phyloP scores from a whole-genome alignment of 2,329 filamentous ascomycete genomes.

The Davidsoniella eucalypti region DNA sequence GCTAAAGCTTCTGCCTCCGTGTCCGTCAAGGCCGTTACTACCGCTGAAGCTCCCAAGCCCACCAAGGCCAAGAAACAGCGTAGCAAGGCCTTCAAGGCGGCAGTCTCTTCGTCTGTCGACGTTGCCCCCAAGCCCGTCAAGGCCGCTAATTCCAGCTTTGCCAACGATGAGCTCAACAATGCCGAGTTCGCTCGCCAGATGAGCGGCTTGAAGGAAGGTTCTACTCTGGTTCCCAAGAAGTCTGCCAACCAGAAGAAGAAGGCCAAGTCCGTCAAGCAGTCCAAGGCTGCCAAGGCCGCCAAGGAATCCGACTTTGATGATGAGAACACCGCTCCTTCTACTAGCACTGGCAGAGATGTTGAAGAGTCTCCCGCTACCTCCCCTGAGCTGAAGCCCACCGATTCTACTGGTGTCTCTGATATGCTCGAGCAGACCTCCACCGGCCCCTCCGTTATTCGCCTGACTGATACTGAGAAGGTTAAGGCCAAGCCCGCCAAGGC shows the following conservation, averaged over 20 bases:
- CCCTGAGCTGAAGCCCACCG: constrained; percentile 39
- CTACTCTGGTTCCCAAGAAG: constrained; percentile 30
- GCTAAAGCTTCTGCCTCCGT: no score
- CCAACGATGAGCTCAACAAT: constrained; percentile 41
- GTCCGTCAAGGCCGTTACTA: background rate
- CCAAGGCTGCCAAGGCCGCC: constrained; percentile 40
- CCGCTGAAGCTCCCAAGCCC: constrained; percentile 17
- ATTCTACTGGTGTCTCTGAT: constrained; percentile 60
- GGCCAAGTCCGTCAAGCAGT: constrained; percentile 50
- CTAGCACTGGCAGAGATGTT: constrained; percentile 56
- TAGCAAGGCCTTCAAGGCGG: constrained; percentile 24
- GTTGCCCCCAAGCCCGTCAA: constrained; percentile 4
- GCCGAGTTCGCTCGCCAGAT: constrained; percentile 64
- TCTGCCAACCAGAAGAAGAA: constrained; percentile 44
- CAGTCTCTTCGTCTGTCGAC: constrained; percentile 10
- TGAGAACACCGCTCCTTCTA: constrained; percentile 40
- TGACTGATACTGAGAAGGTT: constrained; percentile 44
- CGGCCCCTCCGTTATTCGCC: constrained; percentile 58
- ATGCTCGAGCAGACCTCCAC: constrained; percentile 66
- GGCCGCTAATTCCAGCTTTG: constrained; percentile 21
- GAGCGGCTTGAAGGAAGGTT: constrained; percentile 51
- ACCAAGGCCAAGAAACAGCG: constrained; percentile 31
- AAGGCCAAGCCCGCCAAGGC: constrained; percentile 46
- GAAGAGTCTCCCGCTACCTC: constrained; percentile 62
- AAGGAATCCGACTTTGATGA: constrained; percentile 29